Percentiles rank a stretch among this genome's conserved stretches.
Conservation (phyloP, 345 rosid species). For the Camelina hispida region DNA sequence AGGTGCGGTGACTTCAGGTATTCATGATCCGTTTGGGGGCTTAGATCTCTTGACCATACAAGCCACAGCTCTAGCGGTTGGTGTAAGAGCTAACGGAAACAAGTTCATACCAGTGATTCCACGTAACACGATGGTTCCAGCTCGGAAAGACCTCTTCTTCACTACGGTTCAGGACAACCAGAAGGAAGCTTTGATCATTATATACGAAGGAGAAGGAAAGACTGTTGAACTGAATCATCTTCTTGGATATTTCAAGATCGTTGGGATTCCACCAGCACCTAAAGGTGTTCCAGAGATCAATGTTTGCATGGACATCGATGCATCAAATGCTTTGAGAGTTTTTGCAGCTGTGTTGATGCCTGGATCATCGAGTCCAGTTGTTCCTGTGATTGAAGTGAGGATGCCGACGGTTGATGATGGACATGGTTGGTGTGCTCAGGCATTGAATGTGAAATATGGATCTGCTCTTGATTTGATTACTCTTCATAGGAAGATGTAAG, state of each 20-base stretch:
- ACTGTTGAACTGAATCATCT: conserved; percentile 72
- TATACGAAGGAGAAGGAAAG: conserved; percentile 85
- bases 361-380: conserved; percentile 57
- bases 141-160: conserved; percentile 69
- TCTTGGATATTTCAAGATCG: conserved; percentile 83
- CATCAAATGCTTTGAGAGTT: conserved; percentile 66
- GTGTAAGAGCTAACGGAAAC: conserved; percentile 65
- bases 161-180: conserved; percentile 75
- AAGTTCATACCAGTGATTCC: conserved; percentile 69
- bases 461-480: conserved; percentile 63
- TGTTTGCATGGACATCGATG: conserved; percentile 92
- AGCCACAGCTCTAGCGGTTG: conserved; percentile 69
- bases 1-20: conserved; percentile 91
- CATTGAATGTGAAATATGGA: conserved; percentile 62
- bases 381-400: conserved; percentile 81
- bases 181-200: conserved; percentile 66
- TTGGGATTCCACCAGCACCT: conserved; percentile 68
- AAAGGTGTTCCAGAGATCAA: conserved; percentile 85
- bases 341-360: conserved; percentile 72
- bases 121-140: conserved; percentile 73
- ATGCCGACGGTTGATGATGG: conserved; percentile 93
- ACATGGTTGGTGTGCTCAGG: conserved; percentile 84
- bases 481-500: conserved; percentile 58
- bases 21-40: conserved; percentile 77
- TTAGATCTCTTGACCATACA: conserved; percentile 88